These are phyloP conservation scores for Backusella parvicylindrica DNA, from an alignment of 192 early-diverging fungal species.

Conservation along the genomic window DNA sequence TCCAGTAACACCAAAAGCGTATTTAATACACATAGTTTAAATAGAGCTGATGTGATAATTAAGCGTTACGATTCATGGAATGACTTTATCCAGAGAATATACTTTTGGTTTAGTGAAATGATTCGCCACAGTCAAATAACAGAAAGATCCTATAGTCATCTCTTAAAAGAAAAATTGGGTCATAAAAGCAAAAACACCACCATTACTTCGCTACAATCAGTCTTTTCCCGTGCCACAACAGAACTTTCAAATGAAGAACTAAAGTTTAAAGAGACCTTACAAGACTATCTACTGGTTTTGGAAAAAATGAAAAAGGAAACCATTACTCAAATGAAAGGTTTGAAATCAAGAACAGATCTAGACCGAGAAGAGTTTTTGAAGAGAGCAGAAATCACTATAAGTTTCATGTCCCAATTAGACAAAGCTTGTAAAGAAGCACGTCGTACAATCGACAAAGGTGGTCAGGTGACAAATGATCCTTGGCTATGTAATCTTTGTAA, in stretches of 20 bases:
- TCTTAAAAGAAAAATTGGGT: background rate
- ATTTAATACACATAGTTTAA: constrained; percentile 12
- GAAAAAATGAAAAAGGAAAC: constrained; percentile 39
- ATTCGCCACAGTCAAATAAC: constrained; percentile 29
- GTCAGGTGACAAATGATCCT: constrained; percentile 27
- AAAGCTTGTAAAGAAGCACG: constrained; percentile 27
- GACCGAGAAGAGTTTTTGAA: constrained; percentile 39
- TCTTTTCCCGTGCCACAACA: background rate
- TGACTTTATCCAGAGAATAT: constrained; percentile 35
- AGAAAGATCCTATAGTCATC: constrained; percentile 8
- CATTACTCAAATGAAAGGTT: constrained; percentile 34
- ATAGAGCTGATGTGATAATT: constrained; percentile 37
- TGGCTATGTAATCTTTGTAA: constrained; percentile 35
- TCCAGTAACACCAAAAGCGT: background rate
- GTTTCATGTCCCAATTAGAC: constrained; percentile 32
- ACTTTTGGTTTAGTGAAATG: constrained; percentile 35
- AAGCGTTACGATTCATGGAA: constrained; percentile 38
- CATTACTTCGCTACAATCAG: background rate
- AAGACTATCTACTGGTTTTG: constrained; percentile 30
- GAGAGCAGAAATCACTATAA: constrained; percentile 37
- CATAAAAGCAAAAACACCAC: background rate
- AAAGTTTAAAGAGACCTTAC: constrained; percentile 5
- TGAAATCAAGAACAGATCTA: constrained; percentile 31
- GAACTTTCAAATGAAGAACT: background rate
- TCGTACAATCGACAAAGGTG: constrained; percentile 3